phyloP scores from a whole-genome alignment of 2,329 filamentous ascomycete species.

The Cladophialophora carrionii region DNA sequence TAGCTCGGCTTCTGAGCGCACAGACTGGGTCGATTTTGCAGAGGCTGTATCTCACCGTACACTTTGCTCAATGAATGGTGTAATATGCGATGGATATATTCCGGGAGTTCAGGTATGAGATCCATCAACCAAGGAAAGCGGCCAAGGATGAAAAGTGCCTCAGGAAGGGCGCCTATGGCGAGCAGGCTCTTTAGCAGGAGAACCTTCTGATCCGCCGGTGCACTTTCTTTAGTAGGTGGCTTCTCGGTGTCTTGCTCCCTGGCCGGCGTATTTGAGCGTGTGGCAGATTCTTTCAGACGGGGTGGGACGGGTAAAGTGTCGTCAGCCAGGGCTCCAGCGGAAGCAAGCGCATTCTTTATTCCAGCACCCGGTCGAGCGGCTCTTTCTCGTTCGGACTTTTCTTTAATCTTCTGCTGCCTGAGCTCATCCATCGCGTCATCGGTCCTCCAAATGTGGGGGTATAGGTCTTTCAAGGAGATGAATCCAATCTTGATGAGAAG shows the following conservation, averaged over 20 bases:
- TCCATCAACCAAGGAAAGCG: constrained; percentile 92
- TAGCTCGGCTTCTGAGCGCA: constrained; percentile 56
- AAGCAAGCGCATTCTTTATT: constrained; percentile 78
- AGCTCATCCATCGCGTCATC: constrained; percentile 82
- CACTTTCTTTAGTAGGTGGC: constrained; percentile 53
- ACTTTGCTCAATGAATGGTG: constrained; percentile 81
- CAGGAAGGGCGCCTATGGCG: constrained; percentile 87
- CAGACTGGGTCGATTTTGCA: constrained; percentile 48
- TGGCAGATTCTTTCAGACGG: constrained; percentile 56
- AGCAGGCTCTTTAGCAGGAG: constrained; percentile 81
- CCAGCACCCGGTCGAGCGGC: constrained; percentile 70
- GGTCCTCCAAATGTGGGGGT: constrained; percentile 84
- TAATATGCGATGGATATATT: constrained; percentile 81
- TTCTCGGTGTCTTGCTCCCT: constrained; percentile 56
- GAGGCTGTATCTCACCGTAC: constrained; percentile 58
- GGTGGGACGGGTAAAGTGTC: constrained; percentile 65
- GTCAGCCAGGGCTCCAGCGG: constrained; percentile 83
- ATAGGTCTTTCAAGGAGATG: constrained; percentile 86
- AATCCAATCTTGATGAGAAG: constrained; percentile 97
- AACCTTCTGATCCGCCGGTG: constrained; percentile 86
- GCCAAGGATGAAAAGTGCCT: constrained; percentile 88
- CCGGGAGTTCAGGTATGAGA: constrained; percentile 76
- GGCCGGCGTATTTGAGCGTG: constrained; percentile 57
- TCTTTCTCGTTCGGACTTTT: constrained; percentile 77
- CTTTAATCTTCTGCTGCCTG: constrained; percentile 69